These are phyloP conservation scores for Dendrocalamus sinicus DNA, from an alignment of 176 grass and related monocot species.

Conservation along the genomic window DNA sequence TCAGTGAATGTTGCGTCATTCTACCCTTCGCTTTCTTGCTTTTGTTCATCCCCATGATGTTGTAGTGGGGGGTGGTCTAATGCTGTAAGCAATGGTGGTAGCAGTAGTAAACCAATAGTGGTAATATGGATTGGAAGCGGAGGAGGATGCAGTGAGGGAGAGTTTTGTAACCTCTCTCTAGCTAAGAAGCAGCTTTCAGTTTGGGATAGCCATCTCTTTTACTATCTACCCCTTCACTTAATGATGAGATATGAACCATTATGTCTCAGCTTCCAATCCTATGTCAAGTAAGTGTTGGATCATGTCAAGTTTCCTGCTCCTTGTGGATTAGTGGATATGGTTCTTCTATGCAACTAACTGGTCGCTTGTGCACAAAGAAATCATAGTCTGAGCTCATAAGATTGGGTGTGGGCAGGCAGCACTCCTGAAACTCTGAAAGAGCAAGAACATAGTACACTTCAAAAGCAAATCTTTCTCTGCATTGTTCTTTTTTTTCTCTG, in stretches of 20 bases:
- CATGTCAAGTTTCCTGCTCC: neutral
- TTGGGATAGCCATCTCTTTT: neutral
- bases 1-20: conserved; percentile 28
- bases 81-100: conserved; percentile 9
- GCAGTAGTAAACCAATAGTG: neutral
- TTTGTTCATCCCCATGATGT: conserved; percentile 17
- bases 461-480: conserved; percentile 37
- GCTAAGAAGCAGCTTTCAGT: conserved; percentile 36
- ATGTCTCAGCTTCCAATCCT: conserved; percentile 27
- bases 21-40: neutral
- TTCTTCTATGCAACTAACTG: conserved; percentile 1
- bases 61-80: neutral
- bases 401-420: conserved; percentile 43
- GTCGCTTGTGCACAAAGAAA: conserved; percentile 27
- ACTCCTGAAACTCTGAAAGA: conserved; percentile 42
- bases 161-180: conserved; percentile 53
- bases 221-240: conserved; percentile 25
- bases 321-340: neutral
- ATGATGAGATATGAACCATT: conserved; percentile 32
- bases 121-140: conserved; percentile 14
- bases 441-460: conserved; percentile 30
- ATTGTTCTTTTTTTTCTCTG: conserved; percentile 12
- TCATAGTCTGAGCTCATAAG: conserved; percentile 14
- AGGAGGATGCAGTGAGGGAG: conserved; percentile 41
- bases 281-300: conserved; percentile 4